Evolutionary conservation across 495 filamentous ascomycete genomes (phyloP), one percentile per base, ranked within the genome.

Genomic region (Trichoderma orchidacearum): DNA sequence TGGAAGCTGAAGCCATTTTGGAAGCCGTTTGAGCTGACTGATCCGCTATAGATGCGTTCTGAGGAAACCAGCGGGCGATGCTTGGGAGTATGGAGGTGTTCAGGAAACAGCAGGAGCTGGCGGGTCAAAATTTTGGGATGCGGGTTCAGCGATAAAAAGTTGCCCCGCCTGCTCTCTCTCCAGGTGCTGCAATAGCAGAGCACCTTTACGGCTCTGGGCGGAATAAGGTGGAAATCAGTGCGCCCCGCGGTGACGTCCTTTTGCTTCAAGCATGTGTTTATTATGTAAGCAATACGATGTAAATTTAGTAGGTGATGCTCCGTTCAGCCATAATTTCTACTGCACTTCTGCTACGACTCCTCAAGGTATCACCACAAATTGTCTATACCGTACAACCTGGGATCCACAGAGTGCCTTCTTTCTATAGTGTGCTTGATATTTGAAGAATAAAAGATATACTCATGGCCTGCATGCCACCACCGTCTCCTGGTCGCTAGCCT

Each of bases 281-380:
- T 48, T 48, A 48, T 48, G 27, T 48, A 48, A 48, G 41, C 41
- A 48, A n/a, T n/a, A n/a, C n/a, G n/a, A n/a, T n/a, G n/a, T n/a
- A n/a, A n/a, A n/a, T n/a, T n/a, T n/a, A n/a, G n/a, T n/a, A n/a
- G n/a, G n/a, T n/a, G n/a, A n/a, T n/a, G n/a, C n/a, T n/a, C n/a
- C n/a, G n/a, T n/a, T n/a, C n/a, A n/a, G n/a, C n/a, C n/a, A n/a
- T n/a, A n/a, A n/a, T n/a, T n/a, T n/a, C n/a, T n/a, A n/a, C n/a
- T n/a, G n/a, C n/a, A n/a, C n/a, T n/a, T n/a, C n/a, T n/a, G n/a
- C n/a, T n/a, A n/a, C n/a, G n/a, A n/a, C n/a, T n/a, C n/a, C n/a
- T n/a, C n/a, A n/a, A n/a, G n/a, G n/a, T n/a, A n/a, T n/a, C n/a
- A n/a, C n/a, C n/a, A n/a, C n/a, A n/a, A n/a, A n/a, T n/a, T n/a